Evolutionary conservation across 306 rosid species (phyloP).

Genomic region (Argentina anserina): DNA sequence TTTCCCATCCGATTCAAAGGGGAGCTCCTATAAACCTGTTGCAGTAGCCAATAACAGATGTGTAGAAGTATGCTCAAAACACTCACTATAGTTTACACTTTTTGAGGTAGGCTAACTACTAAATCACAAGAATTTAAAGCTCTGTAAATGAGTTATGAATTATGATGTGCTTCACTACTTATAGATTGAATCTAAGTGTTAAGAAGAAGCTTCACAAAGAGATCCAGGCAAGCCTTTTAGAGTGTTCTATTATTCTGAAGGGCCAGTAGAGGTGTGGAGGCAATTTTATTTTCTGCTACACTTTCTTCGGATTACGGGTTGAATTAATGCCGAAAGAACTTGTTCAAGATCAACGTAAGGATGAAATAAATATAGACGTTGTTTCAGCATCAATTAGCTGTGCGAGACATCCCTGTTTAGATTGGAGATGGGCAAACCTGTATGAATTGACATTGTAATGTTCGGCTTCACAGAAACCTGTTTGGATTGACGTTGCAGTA

Average conservation of each 20-base stretch:
- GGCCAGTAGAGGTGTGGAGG: neutral
- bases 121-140: too few relatives aligned
- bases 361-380: neutral
- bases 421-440: neutral
- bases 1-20: neutral
- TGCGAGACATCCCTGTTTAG: neutral
- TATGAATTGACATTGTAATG: neutral
- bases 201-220: neutral
- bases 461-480: too few relatives aligned
- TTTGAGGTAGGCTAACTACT: too few relatives aligned
- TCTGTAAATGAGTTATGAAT: too few relatives aligned
- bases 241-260: neutral
- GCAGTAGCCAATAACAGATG: too few relatives aligned
- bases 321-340: neutral
- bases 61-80: too few relatives aligned
- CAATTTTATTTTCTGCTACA: neutral
- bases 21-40: neutral
- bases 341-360: neutral
- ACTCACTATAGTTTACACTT: too few relatives aligned
- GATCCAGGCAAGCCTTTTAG: too few relatives aligned
- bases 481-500: neutral
- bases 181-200: neutral
- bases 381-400: neutral
- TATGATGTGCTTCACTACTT: constrained; percentile 25
- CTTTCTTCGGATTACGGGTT: neutral